Percentiles rank a stretch among this genome's conserved stretches.
Evolutionary conservation across 2,329 filamentous ascomycete genomes (phyloP).

Genomic region (Westerdykella aurantiaca): DNA sequence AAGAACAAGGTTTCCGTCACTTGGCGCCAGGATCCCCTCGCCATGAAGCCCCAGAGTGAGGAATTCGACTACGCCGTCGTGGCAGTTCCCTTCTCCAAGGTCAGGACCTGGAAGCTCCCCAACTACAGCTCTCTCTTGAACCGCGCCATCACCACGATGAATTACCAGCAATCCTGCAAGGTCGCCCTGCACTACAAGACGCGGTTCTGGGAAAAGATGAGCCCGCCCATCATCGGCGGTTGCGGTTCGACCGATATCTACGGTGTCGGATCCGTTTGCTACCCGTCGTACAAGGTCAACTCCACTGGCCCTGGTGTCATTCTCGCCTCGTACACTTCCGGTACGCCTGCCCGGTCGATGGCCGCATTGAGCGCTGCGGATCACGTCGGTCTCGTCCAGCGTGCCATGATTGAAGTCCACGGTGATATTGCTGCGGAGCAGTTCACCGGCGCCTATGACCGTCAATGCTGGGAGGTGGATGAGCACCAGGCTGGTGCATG

Average conservation of each 20-base stretch:
- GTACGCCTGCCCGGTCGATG: slow-evolving; percentile 42
- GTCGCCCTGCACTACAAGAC: slow-evolving; percentile 63
- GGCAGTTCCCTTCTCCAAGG: slow-evolving; percentile 58
- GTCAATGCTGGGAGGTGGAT: slow-evolving; percentile 61
- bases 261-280: slow-evolving; percentile 58
- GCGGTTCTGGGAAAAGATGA: slow-evolving; percentile 54
- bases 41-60: slow-evolving; percentile 41
- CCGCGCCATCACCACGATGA: slow-evolving; percentile 46
- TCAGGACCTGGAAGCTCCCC: slow-evolving; percentile 58
- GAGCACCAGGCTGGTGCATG: slow-evolving; percentile 58
- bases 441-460: slow-evolving; percentile 60
- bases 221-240: slow-evolving; percentile 56
- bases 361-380: slow-evolving; percentile 51
- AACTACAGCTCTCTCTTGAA: slow-evolving; percentile 46
- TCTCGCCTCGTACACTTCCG: slow-evolving; percentile 54
- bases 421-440: slow-evolving; percentile 54
- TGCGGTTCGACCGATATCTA: slow-evolving; percentile 58
- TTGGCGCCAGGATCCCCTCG: slow-evolving; percentile 48
- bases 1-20: slow-evolving; percentile 53
- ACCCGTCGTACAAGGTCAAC: slow-evolving; percentile 63
- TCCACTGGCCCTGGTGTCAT: slow-evolving; percentile 57
- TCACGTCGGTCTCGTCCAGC: slow-evolving; percentile 58
- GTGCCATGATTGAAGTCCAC: slow-evolving; percentile 64
- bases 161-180: slow-evolving; percentile 49
- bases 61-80: slow-evolving; percentile 64